These are phyloP conservation scores for Panicum miliaceum DNA, from an alignment of 176 grass and related monocot genomes.

Conservation along the genomic window DNA sequence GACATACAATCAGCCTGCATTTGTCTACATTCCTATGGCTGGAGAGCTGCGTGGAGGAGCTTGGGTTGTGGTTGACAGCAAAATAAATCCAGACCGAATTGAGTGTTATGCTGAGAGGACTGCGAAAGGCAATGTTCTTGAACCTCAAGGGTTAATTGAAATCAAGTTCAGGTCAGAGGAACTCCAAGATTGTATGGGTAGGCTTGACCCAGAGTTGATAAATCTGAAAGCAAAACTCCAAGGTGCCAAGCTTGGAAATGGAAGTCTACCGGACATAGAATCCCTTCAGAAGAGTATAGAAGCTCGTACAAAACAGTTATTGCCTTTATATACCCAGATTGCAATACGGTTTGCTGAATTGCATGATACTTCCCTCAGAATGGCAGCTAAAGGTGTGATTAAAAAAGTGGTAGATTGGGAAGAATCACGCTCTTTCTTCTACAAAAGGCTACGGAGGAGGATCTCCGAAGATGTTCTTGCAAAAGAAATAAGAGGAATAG, in stretches of 20 bases:
- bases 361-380: slow-evolving; percentile 91
- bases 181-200: slow-evolving; percentile 88
- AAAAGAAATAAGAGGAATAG: slow-evolving; percentile 69
- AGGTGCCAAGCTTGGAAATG: slow-evolving; percentile 56
- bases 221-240: slow-evolving; percentile 69
- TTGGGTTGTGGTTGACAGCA: slow-evolving; percentile 99
- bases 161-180: slow-evolving; percentile 96
- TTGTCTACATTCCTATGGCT: slow-evolving; percentile 96
- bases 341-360: slow-evolving; percentile 91
- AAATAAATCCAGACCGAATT: slow-evolving; percentile 94
- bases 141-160: slow-evolving; percentile 96
- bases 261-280: slow-evolving; percentile 51
- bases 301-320: slow-evolving; percentile 70
- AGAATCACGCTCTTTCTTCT: slow-evolving; percentile 84
- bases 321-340: slow-evolving; percentile 92
- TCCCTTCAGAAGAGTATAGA: slow-evolving; percentile 68
- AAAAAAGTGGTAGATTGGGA: slow-evolving; percentile 96
- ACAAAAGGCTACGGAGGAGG: slow-evolving; percentile 78
- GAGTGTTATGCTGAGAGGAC: slow-evolving; percentile 95
- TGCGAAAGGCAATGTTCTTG: slow-evolving; percentile 95
- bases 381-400: slow-evolving; percentile 91
- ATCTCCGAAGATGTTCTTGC: slow-evolving; percentile 71
- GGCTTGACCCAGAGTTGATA: slow-evolving; percentile 83
- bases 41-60: slow-evolving; percentile 96
- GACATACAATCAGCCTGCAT: slow-evolving; percentile 97